Conservation (phyloP, 208 protist species). For the Acanthamoeba quina region DNA sequence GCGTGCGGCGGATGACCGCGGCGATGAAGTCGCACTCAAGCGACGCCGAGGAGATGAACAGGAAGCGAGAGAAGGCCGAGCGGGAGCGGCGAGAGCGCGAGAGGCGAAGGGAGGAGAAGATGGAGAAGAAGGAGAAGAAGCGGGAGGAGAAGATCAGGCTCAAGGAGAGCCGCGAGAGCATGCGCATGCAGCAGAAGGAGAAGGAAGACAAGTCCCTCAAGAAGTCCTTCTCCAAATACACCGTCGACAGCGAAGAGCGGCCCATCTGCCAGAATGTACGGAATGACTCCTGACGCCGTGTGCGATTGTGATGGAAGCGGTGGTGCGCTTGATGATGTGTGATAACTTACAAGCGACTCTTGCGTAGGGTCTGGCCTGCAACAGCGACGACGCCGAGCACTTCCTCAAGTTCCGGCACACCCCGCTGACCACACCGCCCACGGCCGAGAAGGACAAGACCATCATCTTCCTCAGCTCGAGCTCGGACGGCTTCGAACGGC, state of each 20-base stretch:
- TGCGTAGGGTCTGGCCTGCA: slow-evolving; percentile 40
- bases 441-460: slow-evolving; percentile 33
- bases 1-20: background rate
- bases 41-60: background rate
- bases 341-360: background rate
- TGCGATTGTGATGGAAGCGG: no score
- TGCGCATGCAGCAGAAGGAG: slow-evolving; percentile 1
- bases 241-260: slow-evolving; percentile 43
- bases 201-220: slow-evolving; percentile 37
- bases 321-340: no score
- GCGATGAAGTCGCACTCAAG: slow-evolving; percentile 48
- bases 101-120: slow-evolving; percentile 19
- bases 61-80: slow-evolving; percentile 32
- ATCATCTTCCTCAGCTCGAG: slow-evolving; percentile 63
- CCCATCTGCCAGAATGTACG: slow-evolving; percentile 26
- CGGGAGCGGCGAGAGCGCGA: slow-evolving; percentile 15
- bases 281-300: background rate
- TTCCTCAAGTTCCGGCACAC: slow-evolving; percentile 66
- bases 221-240: slow-evolving; percentile 54
- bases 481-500: background rate
- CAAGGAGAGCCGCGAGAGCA: slow-evolving; percentile 68
- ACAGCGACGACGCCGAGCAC: slow-evolving; percentile 69
- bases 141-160: slow-evolving; percentile 29
- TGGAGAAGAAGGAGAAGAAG: slow-evolving; percentile 63
- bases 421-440: background rate